phyloP scores from a whole-genome alignment of 2,329 filamentous ascomycete species.

The Tolypocladium ovalisporum region DNA sequence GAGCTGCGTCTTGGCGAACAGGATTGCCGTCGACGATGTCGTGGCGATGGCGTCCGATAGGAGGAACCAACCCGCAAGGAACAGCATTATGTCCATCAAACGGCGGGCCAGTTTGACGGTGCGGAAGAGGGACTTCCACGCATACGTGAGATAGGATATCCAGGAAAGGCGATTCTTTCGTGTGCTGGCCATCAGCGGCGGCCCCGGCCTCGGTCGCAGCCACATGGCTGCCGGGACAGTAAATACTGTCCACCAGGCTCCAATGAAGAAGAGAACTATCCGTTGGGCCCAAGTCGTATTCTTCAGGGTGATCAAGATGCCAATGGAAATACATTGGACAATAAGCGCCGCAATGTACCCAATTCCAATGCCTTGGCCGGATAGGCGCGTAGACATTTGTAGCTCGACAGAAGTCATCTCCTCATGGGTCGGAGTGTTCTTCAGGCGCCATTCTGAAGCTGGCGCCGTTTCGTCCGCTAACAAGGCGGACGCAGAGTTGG shows the following conservation, averaged over 20 bases:
- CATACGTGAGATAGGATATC: conserved; percentile 64
- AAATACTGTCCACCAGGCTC: conserved; percentile 87
- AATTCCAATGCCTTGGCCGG: conserved; percentile 84
- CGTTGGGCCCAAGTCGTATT: conserved; percentile 80
- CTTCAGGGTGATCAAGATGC: conserved; percentile 60
- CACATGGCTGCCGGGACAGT: conserved; percentile 81
- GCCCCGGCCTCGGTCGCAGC: conserved; percentile 80
- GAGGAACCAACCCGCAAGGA: conserved; percentile 86
- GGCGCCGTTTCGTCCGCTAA: conserved; percentile 20
- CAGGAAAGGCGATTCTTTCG: conserved; percentile 32
- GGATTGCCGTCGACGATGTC: conserved; percentile 83
- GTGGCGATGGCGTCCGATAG: conserved; percentile 91
- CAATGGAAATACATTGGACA: conserved; percentile 70
- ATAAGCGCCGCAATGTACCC: conserved; percentile 83
- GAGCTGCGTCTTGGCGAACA: conserved; percentile 90
- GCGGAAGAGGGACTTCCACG: conserved; percentile 77
- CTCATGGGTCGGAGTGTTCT: conserved; percentile 28
- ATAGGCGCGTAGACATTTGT: conserved; percentile 78
- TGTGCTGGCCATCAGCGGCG: conserved; percentile 50
- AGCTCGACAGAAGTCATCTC: conserved; percentile 56
- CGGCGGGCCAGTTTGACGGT: conserved; percentile 66
- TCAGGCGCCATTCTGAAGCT: conserved; percentile 17
- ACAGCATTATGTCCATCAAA: conserved; percentile 63
- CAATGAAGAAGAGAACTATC: conserved; percentile 77
- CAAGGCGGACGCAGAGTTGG: conserved; percentile 36